Percentiles rank a stretch among this genome's conserved stretches.
These are phyloP conservation scores for Cyberlindnera americana DNA, from an alignment of 805 yeast genomes.

Conservation along the genomic window DNA sequence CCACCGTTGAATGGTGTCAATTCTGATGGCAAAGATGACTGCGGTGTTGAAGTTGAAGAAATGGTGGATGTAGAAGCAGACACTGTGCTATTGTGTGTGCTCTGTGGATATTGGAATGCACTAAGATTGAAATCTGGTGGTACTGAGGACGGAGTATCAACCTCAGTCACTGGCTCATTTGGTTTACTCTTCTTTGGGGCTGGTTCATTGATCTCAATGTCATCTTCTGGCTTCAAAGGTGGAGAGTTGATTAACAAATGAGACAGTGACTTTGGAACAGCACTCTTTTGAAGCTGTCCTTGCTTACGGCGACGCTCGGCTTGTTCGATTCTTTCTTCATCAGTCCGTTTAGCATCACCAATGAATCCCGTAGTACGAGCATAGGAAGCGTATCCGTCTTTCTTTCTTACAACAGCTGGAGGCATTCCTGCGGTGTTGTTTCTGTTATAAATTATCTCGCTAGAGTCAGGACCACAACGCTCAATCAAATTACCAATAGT, in stretches of 20 bases:
- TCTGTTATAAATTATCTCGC: slow-evolving; percentile 45
- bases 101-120: slow-evolving; percentile 20
- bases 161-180: not conserved
- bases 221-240: slow-evolving; percentile 30
- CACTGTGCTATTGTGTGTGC: slow-evolving; percentile 9
- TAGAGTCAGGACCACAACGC: slow-evolving; percentile 60
- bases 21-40: slow-evolving; percentile 16
- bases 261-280: slow-evolving; percentile 52
- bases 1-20: slow-evolving; percentile 35
- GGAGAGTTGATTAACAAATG: slow-evolving; percentile 44
- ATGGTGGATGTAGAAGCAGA: slow-evolving; percentile 6
- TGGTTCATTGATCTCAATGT: slow-evolving; percentile 8
- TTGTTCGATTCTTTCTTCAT: slow-evolving; percentile 42
- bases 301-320: slow-evolving; percentile 45
- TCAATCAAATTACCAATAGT: slow-evolving; percentile 60
- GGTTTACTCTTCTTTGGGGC: slow-evolving; percentile 10
- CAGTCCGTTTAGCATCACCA: slow-evolving; percentile 27
- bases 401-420: slow-evolving; percentile 51
- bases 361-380: slow-evolving; percentile 19
- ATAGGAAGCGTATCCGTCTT: slow-evolving; percentile 29
- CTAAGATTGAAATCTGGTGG: slow-evolving; percentile 18
- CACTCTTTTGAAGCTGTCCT: slow-evolving; percentile 47
- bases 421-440: slow-evolving; percentile 48
- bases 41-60: slow-evolving; percentile 18
- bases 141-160: slow-evolving; percentile 9